A percentile compares a stretch with the other conserved stretches of the same genome.
phyloP scores from a whole-genome alignment of 2,329 filamentous ascomycete species.

The Pseudogymnoascus sp. region DNA sequence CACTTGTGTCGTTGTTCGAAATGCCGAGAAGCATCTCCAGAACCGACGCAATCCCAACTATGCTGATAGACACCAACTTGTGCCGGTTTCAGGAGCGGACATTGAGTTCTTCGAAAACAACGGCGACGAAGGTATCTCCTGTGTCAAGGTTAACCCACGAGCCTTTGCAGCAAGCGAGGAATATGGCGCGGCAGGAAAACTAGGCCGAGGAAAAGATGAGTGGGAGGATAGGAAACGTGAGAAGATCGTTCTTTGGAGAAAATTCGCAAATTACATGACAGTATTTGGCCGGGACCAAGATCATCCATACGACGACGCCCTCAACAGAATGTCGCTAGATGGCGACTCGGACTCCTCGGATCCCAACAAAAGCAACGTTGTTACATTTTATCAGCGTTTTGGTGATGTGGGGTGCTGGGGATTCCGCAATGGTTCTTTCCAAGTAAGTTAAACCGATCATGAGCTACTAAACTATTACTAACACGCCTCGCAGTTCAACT shows the following conservation, averaged over 20 bases:
- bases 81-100: constrained; percentile 53
- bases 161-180: constrained; percentile 50
- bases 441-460: constrained; percentile 40
- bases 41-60: constrained; percentile 51
- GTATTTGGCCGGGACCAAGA: constrained; percentile 66
- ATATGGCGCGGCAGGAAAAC: constrained; percentile 53
- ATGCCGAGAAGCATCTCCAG: constrained; percentile 63
- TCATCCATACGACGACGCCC: constrained; percentile 41
- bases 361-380: constrained; percentile 47
- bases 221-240: constrained; percentile 61
- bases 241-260: constrained; percentile 62
- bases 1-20: constrained; percentile 63
- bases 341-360: constrained; percentile 31
- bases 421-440: constrained; percentile 72
- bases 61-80: constrained; percentile 50
- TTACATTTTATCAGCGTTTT: constrained; percentile 75
- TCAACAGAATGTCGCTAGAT: constrained; percentile 18
- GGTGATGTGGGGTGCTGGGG: constrained; percentile 77
- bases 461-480: constrained; percentile 12
- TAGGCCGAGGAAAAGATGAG: constrained; percentile 55
- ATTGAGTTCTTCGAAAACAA: constrained; percentile 72
- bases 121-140: constrained; percentile 54
- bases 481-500: constrained; percentile 58
- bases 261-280: constrained; percentile 69
- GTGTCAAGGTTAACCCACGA: constrained; percentile 57